Evolutionary conservation across 257 asterid species (phyloP).

Genomic region (Striga asiatica): DNA sequence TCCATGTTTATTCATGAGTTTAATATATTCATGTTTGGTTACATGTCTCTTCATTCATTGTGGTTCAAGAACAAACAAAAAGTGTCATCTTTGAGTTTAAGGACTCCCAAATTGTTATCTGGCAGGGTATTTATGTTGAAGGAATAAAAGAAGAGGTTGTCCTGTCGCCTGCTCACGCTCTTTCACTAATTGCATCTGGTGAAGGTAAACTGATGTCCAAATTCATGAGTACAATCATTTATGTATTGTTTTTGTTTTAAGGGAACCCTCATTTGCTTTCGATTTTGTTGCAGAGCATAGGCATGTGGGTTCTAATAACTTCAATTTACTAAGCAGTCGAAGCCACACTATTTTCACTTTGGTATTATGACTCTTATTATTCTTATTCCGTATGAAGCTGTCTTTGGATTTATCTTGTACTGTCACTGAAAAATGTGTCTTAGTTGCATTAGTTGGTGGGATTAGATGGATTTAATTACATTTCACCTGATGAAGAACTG

Average conservation of each 20-base stretch:
- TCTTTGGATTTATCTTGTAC: background rate
- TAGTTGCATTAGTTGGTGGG: background rate
- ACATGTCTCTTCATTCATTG: background rate
- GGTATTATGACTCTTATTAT: slow-evolving; percentile 35
- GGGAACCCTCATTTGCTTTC: background rate
- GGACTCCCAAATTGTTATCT: slow-evolving; percentile 12
- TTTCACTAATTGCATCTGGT: slow-evolving; percentile 80
- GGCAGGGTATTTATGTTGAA: slow-evolving; percentile 69
- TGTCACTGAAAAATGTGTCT: background rate
- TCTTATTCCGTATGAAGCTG: slow-evolving; percentile 2
- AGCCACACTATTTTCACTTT: slow-evolving; percentile 87
- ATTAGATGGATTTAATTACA: background rate
- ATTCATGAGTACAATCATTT: slow-evolving; percentile 5
- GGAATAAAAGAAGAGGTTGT: slow-evolving; percentile 90
- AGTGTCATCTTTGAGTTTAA: slow-evolving; percentile 1
- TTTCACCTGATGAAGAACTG: background rate
- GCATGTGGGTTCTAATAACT: slow-evolving; percentile 83
- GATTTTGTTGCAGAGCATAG: slow-evolving; percentile 58
- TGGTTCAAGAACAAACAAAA: background rate
- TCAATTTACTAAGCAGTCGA: slow-evolving; percentile 86
- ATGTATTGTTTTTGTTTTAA: background rate
- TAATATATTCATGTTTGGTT: slow-evolving; percentile 3
- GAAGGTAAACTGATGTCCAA: slow-evolving; percentile 43
- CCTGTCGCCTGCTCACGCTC: slow-evolving; percentile 88
- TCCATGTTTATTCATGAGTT: background rate